These are phyloP conservation scores for Neurospora sp. DNA, from an alignment of 495 filamentous ascomycete species.

Conservation along the genomic window DNA sequence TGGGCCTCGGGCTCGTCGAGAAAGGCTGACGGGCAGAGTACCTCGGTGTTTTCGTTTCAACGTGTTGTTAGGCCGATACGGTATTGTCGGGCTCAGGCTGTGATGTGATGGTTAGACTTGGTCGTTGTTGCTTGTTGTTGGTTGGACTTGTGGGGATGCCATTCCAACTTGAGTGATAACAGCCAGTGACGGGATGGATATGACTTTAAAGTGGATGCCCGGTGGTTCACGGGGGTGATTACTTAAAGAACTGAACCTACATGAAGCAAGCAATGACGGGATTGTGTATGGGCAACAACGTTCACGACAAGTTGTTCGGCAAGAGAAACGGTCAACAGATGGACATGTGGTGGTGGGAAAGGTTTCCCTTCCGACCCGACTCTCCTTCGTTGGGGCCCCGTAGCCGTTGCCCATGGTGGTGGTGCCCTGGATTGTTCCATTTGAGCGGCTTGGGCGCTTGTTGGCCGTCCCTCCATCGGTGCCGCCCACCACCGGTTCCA, in stretches of 20 bases:
- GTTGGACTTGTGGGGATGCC: not conserved
- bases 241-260: not conserved
- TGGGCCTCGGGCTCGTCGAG: not conserved
- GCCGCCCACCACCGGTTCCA: not conserved
- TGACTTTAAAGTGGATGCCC: not conserved
- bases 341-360: not conserved
- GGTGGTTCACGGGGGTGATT: not conserved
- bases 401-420: not conserved
- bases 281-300: not conserved
- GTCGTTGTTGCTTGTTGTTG: not conserved
- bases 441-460: not conserved
- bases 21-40: not conserved
- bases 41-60: not conserved
- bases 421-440: not conserved
- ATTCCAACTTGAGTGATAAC: not conserved
- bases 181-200: not conserved
- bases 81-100: not conserved
- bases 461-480: not conserved
- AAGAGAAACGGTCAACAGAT: not conserved
- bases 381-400: not conserved
- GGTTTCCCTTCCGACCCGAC: not conserved
- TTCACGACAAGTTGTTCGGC: not conserved
- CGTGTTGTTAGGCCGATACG: not conserved
- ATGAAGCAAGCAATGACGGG: not conserved
- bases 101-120: not conserved